phyloP scores from a whole-genome alignment of 495 filamentous ascomycete genomes.

The Bryoglossum gracile region DNA sequence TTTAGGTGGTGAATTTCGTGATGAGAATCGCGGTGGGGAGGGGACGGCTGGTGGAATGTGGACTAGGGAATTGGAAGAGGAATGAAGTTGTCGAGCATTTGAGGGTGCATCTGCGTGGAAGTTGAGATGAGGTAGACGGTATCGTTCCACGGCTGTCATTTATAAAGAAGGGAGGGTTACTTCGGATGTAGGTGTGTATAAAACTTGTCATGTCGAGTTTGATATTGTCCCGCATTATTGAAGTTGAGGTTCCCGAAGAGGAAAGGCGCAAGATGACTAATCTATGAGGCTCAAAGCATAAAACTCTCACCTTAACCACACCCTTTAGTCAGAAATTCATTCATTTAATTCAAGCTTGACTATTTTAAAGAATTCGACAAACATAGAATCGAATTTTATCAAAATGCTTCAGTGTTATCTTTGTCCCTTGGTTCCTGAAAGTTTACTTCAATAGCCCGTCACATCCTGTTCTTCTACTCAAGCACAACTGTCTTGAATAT shows the following conservation, averaged over 20 bases:
- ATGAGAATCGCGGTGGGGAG: conserved; percentile 41
- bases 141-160: conserved; percentile 46
- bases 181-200: neutral
- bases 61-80: conserved; percentile 39
- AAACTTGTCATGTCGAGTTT: neutral
- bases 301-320: too few relatives aligned
- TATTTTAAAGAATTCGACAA: too few relatives aligned
- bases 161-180: neutral
- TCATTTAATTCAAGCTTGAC: too few relatives aligned
- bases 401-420: too few relatives aligned
- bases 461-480: too few relatives aligned
- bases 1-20: conserved; percentile 43
- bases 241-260: neutral
- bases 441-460: too few relatives aligned
- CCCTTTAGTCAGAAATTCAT: too few relatives aligned
- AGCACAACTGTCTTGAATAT: too few relatives aligned
- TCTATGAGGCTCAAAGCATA: too few relatives aligned
- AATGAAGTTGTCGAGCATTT: conserved; percentile 24
- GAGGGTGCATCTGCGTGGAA: conserved; percentile 34
- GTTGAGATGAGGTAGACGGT: conserved; percentile 37
- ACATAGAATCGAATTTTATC: too few relatives aligned
- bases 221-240: neutral
- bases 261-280: neutral
- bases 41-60: conserved; percentile 46
- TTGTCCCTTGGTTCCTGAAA: too few relatives aligned